Conservation (phyloP, 2,329 filamentous ascomycete species). For the Beauveria medogensis region DNA sequence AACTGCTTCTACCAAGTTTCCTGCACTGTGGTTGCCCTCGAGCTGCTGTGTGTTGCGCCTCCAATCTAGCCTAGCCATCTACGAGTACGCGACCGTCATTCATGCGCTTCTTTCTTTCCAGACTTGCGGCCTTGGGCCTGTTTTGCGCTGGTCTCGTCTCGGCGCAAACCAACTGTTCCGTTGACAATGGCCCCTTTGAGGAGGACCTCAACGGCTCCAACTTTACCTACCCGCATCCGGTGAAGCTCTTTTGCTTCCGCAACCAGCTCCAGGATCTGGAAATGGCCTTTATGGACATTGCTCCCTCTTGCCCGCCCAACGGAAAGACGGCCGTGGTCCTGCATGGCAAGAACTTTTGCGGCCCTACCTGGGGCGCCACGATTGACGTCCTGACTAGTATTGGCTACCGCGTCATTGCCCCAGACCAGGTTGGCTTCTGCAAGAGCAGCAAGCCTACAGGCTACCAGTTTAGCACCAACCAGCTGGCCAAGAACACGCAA, state of each 20-base stretch:
- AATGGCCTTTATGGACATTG: conserved; percentile 49
- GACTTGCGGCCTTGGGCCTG: conserved; percentile 14
- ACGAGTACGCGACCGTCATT: background rate
- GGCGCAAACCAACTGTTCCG: conserved; percentile 22
- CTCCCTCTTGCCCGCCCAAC: conserved; percentile 25
- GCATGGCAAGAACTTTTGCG: conserved; percentile 51
- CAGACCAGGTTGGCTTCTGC: conserved; percentile 50
- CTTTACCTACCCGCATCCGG: conserved; percentile 44
- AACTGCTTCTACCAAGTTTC: background rate
- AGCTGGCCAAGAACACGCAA: conserved; percentile 43
- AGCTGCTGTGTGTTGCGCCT: background rate
- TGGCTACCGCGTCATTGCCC: conserved; percentile 45
- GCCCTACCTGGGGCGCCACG: conserved; percentile 42
- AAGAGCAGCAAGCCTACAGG: conserved; percentile 43
- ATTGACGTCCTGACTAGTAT: conserved; percentile 30
- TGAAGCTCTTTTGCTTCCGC: conserved; percentile 38
- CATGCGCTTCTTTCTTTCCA: conserved; percentile 20
- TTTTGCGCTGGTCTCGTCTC: conserved; percentile 16
- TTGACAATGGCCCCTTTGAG: conserved; percentile 29
- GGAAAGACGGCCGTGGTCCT: conserved; percentile 39
- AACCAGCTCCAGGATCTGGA: conserved; percentile 40
- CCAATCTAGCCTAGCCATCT: background rate
- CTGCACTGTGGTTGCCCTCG: background rate
- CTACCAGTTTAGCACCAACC: conserved; percentile 46
- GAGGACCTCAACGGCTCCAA: conserved; percentile 40